Base-by-base conservation (phyloP, 495 filamentous ascomycete species). In the Penicillium ochrochloron region DNA sequence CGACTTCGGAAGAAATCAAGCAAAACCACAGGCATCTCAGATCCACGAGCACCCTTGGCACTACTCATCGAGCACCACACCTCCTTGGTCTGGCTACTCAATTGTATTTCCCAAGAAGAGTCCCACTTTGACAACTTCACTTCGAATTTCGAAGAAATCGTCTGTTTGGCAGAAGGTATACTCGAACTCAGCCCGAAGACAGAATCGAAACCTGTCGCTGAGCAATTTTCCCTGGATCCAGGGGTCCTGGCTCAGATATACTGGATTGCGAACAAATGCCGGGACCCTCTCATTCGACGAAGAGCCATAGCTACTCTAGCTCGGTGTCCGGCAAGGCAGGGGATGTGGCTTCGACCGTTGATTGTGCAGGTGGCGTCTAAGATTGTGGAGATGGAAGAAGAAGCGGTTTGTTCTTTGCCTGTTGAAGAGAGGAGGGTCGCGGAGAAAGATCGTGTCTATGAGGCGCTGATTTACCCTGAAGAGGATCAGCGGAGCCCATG, bases 361-460 rank as follows among this genome's bases (percentile, higher is more conserved):
- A 29, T 42, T 0, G 44, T 59, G 21, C 11, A 34, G 4, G 57
- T 65, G n/a, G 64, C 64, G 1, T 14, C 34, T 17, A 54, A 56
- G 42, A 42, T 69, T 25, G 23, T 73, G 29, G 68, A 69, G 17
- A 25, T 67, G 15, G 71, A 73, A 50, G 71, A 73, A 25, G 12
- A 21, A 11, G 37, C 41, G 3, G 3, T 64, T 21, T 7, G 14
- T 10, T 39, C 41, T 55, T 33, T 69, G 33, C 48, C 48, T 1
- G 25, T 52, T 9, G 25, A 27, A 29, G 48, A 52, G 48, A 52
- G 48, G 27, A 52, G 5, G 14, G 25, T 52, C 14, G 12, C 23
- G 2, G 48, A 52, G 25, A 21, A 31, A 25, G 14, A 52, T 31
- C 48, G 48, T 31, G 48, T 52, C 12, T 52, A 52, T 15, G 48